These are phyloP conservation scores for Amaranthus cruentus DNA, from an alignment of 148 eudicot genomes.

Conservation along the genomic window DNA sequence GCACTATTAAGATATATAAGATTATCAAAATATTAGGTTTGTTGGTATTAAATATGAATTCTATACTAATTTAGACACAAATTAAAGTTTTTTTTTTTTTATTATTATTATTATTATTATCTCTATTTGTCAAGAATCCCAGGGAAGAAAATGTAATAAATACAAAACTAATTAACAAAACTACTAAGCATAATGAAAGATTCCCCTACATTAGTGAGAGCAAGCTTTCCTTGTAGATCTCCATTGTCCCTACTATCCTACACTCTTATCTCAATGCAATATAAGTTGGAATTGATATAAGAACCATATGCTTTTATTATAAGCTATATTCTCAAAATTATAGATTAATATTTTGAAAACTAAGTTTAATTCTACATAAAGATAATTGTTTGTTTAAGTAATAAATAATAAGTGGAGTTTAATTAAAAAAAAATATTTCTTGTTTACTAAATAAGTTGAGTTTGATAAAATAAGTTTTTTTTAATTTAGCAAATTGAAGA, in stretches of 20 bases:
- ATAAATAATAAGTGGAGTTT: no score
- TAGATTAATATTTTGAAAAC: no score
- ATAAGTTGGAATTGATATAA: constrained; percentile 9
- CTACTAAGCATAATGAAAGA: background rate
- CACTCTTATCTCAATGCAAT: background rate
- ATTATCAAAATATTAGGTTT: no score
- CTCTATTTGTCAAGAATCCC: background rate
- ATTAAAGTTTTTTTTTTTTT: background rate
- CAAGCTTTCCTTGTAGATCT: constrained; percentile 15
- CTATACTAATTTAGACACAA: background rate
- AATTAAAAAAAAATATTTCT: no score
- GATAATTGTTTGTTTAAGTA: no score
- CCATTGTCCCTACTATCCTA: constrained; percentile 9
- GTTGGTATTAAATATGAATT: no score
- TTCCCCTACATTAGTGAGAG: background rate
- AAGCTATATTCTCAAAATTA: no score
- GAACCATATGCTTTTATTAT: constrained; percentile 20
- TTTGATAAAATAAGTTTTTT: no score
- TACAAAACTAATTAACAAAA: background rate
- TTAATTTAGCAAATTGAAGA: no score
- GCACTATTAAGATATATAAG: no score
- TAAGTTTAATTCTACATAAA: no score
- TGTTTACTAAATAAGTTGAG: no score
- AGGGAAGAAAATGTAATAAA: background rate
- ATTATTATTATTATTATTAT: background rate